A percentile compares a stretch with the other conserved stretches of the same genome.
Evolutionary conservation across 2,329 filamentous ascomycete species (phyloP).

Genomic region (Fusarium verrucosum): DNA sequence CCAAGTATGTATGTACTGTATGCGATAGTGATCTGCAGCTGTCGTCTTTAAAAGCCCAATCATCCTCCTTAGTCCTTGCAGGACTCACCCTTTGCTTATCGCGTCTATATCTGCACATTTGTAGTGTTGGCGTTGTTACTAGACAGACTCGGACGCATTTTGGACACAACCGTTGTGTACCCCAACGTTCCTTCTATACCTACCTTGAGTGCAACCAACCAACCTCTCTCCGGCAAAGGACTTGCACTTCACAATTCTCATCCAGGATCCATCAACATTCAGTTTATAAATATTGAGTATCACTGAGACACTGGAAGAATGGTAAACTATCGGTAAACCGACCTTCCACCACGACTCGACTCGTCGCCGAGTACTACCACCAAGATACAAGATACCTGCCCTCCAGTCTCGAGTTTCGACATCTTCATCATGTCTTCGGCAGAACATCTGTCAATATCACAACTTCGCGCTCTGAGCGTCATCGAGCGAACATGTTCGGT

Average conservation of each 20-base stretch:
- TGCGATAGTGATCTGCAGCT: slow-evolving; percentile 22
- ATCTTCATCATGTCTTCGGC: slow-evolving; percentile 27
- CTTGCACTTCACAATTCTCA: background rate
- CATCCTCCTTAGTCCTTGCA: background rate
- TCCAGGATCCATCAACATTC: background rate
- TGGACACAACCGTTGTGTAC: background rate
- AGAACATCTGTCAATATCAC: slow-evolving; percentile 36
- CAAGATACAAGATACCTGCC: background rate
- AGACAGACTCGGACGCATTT: background rate
- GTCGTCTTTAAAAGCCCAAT: slow-evolving; percentile 3
- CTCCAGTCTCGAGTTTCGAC: background rate
- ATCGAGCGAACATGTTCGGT: slow-evolving; percentile 76
- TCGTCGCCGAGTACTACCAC: slow-evolving; percentile 1
- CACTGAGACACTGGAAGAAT: slow-evolving; percentile 15
- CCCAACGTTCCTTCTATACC: slow-evolving; percentile 21
- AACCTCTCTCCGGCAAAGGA: background rate
- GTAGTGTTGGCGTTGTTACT: background rate
- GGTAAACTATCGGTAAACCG: slow-evolving; percentile 13
- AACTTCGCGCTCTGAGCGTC: slow-evolving; percentile 65
- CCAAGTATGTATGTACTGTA: slow-evolving; percentile 4
- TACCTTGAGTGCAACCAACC: background rate
- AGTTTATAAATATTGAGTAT: slow-evolving; percentile 1
- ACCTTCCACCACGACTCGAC: slow-evolving; percentile 1
- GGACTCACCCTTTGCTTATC: background rate
- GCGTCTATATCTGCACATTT: background rate